Evolutionary conservation across 768 basidiomycete genomes (phyloP).

Genomic region (Holtermannia corniformis): DNA sequence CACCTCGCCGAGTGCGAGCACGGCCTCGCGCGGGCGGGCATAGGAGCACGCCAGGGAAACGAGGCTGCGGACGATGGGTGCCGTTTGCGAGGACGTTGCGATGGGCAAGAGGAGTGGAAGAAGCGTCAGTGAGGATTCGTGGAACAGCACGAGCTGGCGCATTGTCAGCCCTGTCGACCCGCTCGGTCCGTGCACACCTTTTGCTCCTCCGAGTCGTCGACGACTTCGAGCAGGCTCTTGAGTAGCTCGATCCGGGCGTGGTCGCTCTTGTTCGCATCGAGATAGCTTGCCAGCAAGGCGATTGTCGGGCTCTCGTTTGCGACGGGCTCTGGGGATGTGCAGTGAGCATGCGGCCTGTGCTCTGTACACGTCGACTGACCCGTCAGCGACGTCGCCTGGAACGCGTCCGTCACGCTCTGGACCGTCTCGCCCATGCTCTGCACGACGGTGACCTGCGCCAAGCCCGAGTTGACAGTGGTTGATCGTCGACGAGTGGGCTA

Average conservation of each 20-base stretch:
- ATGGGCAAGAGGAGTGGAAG: neutral
- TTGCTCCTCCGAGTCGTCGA: neutral
- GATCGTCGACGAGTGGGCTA: too few relatives aligned
- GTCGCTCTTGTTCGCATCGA: neutral
- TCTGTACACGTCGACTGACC: too few relatives aligned
- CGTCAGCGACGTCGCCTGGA: too few relatives aligned
- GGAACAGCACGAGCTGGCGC: neutral
- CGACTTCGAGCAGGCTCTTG: neutral
- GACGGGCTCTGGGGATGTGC: neutral
- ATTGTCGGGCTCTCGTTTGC: neutral
- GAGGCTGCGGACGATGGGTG: neutral
- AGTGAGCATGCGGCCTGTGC: too few relatives aligned
- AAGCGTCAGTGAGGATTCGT: neutral
- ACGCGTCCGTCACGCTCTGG: too few relatives aligned
- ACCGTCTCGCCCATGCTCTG: too few relatives aligned
- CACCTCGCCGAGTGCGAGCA: slow-evolving; percentile 16
- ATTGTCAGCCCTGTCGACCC: neutral
- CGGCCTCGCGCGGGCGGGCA: slow-evolving; percentile 11
- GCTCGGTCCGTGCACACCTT: neutral
- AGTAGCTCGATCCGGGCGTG: neutral
- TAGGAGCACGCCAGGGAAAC: neutral
- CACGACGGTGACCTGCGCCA: too few relatives aligned
- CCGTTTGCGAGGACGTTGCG: neutral
- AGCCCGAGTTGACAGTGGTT: too few relatives aligned
- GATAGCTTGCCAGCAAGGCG: neutral